Evolutionary conservation across 352 stramenopile genomes (phyloP).

Genomic region (Albugo laibachii): DNA sequence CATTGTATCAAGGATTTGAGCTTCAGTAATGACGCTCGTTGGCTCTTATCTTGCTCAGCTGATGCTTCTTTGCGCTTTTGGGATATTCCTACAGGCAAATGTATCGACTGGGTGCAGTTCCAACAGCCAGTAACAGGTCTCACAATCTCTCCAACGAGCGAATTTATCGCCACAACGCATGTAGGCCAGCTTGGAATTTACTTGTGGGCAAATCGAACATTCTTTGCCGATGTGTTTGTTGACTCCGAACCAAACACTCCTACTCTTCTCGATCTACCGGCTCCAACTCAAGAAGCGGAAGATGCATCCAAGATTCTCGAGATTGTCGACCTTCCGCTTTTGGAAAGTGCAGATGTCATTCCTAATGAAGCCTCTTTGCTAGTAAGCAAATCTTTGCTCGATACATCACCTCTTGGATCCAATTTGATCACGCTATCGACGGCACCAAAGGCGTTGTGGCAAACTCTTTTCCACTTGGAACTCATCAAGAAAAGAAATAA

Average conservation of each 20-base stretch:
- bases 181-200: conserved; percentile 81
- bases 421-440: conserved; percentile 60
- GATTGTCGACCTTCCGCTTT: conserved; percentile 19
- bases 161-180: conserved; percentile 93
- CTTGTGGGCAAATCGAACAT: conserved; percentile 89
- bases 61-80: conserved; percentile 84
- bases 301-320: conserved; percentile 30
- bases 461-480: conserved; percentile 83
- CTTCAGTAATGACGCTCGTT: conserved; percentile 79
- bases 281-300: conserved; percentile 69
- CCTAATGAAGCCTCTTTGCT: conserved; percentile 11
- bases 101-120: conserved; percentile 91
- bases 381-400: conserved; percentile 9
- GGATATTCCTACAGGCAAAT: conserved; percentile 89
- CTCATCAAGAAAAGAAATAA: conserved; percentile 94
- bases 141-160: conserved; percentile 84
- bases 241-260: conserved; percentile 52
- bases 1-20: conserved; percentile 76
- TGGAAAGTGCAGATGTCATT: neutral
- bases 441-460: conserved; percentile 71
- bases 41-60: conserved; percentile 66
- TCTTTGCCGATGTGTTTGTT: conserved; percentile 82
- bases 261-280: conserved; percentile 82
- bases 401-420: conserved; percentile 29
- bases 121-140: conserved; percentile 80